Conservation (phyloP, 345 rosid genomes). For the Geranium brycei region DNA sequence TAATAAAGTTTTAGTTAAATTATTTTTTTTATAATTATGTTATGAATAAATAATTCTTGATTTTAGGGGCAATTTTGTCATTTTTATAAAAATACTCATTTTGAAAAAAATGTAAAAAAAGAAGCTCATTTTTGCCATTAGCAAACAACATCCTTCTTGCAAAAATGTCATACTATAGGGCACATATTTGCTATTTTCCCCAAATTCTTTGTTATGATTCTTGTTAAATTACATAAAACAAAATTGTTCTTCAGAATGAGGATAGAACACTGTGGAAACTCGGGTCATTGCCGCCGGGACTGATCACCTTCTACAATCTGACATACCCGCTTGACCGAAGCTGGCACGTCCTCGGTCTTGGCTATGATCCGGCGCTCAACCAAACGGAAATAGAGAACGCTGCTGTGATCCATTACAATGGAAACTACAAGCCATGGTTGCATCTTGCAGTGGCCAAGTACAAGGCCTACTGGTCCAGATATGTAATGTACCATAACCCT, state of each 20-base stretch:
- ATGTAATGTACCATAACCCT: constrained; percentile 55
- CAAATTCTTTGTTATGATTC: no score
- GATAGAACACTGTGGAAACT: constrained; percentile 96
- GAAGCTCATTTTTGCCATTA: no score
- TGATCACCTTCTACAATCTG: constrained; percentile 88
- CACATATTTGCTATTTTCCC: no score
- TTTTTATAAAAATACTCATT: no score
- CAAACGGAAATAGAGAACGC: constrained; percentile 74
- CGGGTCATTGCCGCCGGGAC: constrained; percentile 89
- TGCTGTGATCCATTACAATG: constrained; percentile 89
- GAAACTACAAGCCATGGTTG: constrained; percentile 97
- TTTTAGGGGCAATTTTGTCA: no score
- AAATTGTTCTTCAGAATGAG: constrained; percentile 58
- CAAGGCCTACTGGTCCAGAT: constrained; percentile 75
- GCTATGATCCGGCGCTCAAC: constrained; percentile 97
- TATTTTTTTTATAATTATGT: no score
- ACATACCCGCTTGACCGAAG: constrained; percentile 64
- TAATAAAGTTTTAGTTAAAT: no score
- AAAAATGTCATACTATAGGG: no score
- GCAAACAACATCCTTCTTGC: no score
- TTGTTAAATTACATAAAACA: no score
- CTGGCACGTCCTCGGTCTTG: constrained; percentile 94
- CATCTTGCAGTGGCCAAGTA: constrained; percentile 79
- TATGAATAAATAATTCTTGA: no score
- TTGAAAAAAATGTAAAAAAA: no score